phyloP scores from a whole-genome alignment of 169 alveolate species.

The Cryptosporidium baileyi region DNA sequence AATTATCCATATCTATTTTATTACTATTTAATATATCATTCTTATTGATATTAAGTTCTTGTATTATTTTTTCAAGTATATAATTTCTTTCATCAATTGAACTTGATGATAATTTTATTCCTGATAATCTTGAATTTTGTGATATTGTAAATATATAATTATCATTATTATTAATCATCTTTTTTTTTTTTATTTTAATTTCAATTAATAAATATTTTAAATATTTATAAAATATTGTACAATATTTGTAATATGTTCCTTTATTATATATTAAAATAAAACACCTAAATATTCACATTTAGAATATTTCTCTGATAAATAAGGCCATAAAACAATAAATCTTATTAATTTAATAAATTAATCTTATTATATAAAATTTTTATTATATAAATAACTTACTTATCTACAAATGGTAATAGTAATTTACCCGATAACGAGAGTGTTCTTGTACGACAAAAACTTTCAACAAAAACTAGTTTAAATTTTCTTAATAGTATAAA shows the following conservation, averaged over 20 bases:
- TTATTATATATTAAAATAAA: constrained; percentile 36
- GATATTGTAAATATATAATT: background rate
- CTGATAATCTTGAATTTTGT: constrained; percentile 24
- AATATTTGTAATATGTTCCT: too few relatives aligned
- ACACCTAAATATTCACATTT: constrained; percentile 60
- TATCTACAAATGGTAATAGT: constrained; percentile 79
- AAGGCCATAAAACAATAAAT: constrained; percentile 59
- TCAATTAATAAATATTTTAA: background rate
- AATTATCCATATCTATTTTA: constrained; percentile 27
- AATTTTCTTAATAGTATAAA: constrained; percentile 72
- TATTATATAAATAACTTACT: constrained; percentile 56
- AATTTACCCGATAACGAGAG: constrained; percentile 83
- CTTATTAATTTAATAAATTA: background rate
- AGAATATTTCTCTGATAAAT: constrained; percentile 9
- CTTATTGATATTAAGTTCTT: constrained; percentile 2
- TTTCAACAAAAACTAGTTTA: constrained; percentile 76
- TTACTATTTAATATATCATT: constrained; percentile 31
- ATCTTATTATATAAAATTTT: background rate
- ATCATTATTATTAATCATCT: background rate
- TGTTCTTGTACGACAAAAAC: constrained; percentile 81
- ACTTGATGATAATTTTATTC: constrained; percentile 29
- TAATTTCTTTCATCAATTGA: constrained; percentile 41
- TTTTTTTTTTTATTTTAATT: background rate
- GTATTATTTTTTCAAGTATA: constrained; percentile 20
- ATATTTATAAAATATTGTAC: too few relatives aligned